Evolutionary conservation across 2,329 filamentous ascomycete species (phyloP), one percentile per base, ranked within the genome.

Genomic region (Lachnellula willkommii): DNA sequence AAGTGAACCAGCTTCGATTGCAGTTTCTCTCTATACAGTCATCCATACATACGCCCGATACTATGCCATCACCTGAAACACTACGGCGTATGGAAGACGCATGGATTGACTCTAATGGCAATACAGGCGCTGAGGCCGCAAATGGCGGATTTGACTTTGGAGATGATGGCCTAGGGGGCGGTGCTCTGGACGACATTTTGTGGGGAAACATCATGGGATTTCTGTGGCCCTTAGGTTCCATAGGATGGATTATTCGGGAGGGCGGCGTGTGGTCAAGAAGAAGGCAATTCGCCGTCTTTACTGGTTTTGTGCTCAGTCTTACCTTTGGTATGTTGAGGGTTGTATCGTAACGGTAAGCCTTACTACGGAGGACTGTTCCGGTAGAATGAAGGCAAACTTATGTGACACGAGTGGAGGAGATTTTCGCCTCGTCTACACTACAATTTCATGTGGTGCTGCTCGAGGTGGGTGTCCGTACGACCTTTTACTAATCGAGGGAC

Each of bases 171-270:
- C 66, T 60, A 61, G 65, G 69, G 46, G 61, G 71, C 58, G 65
- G 70, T 60, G 67, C 88, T 11, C 75, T 96, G 46, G 93, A 97
- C 67, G 87, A 95, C 66, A 83, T 96, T 75, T 78, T 97, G 56
- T 89, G 87, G 73, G 94, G 92, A 4, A 90, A 94, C 71, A 76
- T 95, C 57, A 89, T 94, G 66, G 94, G 94, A 0, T 99, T 97
- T 76, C 88, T 99, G 70, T 97, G 93, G 83, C 94, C 94, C 4
- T 72, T 97, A 9, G 93, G 90, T 0, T 91, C 89, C 66, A 76
- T 93, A 55, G 84, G 87, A 52, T 96, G 92, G 90, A 75, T 95
- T 50, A 80, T 93, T 62, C 79, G 92, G 57, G 90, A 96, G 71
- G 89, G 94, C 56, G 91, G 89, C 1, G 85, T 97, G 57, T 95